Evolutionary conservation across 192 early-diverging fungal genomes (phyloP), one percentile per base, ranked within the genome.

Genomic region (Geranomyces variabilis): DNA sequence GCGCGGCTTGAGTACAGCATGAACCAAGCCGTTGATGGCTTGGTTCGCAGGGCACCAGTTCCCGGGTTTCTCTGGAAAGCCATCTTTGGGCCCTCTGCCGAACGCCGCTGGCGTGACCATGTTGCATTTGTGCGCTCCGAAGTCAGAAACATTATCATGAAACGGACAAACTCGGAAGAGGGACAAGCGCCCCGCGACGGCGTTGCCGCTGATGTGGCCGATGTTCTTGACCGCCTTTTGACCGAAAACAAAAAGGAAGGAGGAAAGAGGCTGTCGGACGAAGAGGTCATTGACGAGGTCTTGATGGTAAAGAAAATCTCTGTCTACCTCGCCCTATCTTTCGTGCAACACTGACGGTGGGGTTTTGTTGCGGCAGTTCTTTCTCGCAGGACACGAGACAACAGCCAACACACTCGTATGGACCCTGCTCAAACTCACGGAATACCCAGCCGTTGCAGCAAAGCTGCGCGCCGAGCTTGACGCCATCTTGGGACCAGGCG

Each of bases 311-410:
- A 47, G 12, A 19, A 47, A n/a, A n/a, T 19, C 46, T 47, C 19
- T 47, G 46, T 47, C 46, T 14, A 19, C 46, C 46, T 47, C 12
- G 12, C 12, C 46, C 19, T 19, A 19, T 47, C 46, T 12, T n/a
- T n/a, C n/a, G n/a, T n/a, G n/a, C n/a, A n/a, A n/a, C n/a, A n/a
- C n/a, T 47, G 19, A 47, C 46, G 46, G 19, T 47, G 12, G 12
- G 19, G 46, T 41, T 41, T 3, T 9, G 7, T 9, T 6, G 7
- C 8, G 6, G 15, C 51, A 55, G 51, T 55, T 83, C 73, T 78
- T 83, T 59, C 19, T 83, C 22, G 81, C 81, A 5, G 79, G 79
- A 9, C 75, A 78, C 41, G 78, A 82, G 61, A 83, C 82, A 1
- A 73, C 82, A 21, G 76, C 77, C 49, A 83, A 83, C 43, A 53